These are phyloP conservation scores for Chrysophaeum taylorii DNA, from an alignment of 352 stramenopile genomes.

Conservation along the genomic window DNA sequence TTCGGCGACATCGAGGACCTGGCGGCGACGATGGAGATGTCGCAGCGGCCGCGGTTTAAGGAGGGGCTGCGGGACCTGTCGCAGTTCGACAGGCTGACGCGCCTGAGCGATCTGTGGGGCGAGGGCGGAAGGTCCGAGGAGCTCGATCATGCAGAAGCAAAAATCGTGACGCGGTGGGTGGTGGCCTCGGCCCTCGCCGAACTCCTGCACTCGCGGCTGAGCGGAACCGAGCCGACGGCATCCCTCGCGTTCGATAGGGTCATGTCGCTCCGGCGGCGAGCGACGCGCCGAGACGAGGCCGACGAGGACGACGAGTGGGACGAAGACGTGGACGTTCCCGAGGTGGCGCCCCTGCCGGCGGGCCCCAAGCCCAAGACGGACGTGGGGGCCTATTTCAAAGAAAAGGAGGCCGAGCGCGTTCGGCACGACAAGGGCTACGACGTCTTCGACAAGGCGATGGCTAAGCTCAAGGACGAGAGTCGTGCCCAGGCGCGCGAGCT, in stretches of 20 bases:
- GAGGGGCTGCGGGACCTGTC: neutral
- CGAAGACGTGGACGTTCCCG: neutral
- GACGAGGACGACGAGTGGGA: slow-evolving; percentile 1
- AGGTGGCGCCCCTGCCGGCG: neutral
- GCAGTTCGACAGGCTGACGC: neutral
- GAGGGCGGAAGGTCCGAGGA: neutral
- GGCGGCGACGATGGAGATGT: neutral
- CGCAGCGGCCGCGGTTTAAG: neutral
- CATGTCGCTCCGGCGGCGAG: neutral
- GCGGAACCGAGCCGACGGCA: neutral
- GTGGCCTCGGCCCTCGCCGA: neutral
- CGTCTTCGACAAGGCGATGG: neutral
- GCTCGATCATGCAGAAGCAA: too few species aligned
- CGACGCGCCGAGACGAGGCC: neutral
- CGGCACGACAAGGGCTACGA: neutral
- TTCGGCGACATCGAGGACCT: neutral
- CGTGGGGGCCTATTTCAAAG: neutral
- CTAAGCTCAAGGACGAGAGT: neutral
- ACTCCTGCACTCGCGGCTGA: neutral
- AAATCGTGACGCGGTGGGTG: neutral
- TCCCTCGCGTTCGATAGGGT: neutral
- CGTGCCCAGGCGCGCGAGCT: neutral
- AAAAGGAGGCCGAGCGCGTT: neutral
- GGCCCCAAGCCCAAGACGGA: neutral
- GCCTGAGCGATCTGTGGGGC: neutral